Evolutionary conservation across 2,329 filamentous ascomycete species (phyloP).

Genomic region (Sporothrix variecibatus): DNA sequence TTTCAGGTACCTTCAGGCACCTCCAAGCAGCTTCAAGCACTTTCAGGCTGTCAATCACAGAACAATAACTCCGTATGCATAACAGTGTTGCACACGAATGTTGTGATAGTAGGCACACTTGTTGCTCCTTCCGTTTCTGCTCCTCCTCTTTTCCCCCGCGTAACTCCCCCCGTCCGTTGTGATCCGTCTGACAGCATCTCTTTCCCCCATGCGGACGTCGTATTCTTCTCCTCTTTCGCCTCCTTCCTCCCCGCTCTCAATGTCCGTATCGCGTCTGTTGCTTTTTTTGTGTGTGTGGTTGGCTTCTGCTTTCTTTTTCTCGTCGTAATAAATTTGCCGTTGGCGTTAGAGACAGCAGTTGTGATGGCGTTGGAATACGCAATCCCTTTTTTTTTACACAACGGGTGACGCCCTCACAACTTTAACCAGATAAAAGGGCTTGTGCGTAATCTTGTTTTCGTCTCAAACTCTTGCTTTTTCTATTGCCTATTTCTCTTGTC

Average conservation of each 20-base stretch:
- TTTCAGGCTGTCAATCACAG: not conserved
- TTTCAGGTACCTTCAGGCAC: not conserved
- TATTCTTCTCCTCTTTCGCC: not conserved
- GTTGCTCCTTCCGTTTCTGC: not conserved
- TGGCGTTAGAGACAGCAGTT: not conserved
- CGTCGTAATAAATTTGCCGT: not conserved
- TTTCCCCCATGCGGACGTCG: not conserved
- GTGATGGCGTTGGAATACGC: no score
- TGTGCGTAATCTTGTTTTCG: not conserved
- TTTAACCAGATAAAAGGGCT: not conserved
- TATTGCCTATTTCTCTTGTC: not conserved
- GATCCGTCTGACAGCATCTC: not conserved
- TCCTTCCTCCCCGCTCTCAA: not conserved
- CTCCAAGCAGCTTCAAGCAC: no score
- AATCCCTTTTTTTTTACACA: no score
- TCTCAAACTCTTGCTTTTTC: not conserved
- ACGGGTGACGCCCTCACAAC: not conserved
- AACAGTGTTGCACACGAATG: not conserved
- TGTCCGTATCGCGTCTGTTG: no score
- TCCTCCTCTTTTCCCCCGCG: not conserved
- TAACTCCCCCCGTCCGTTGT: not conserved
- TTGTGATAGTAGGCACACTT: not conserved
- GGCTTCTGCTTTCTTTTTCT: not conserved
- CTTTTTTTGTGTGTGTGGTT: no score
- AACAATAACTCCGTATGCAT: not conserved